Evolutionary conservation across 441 rosid species (phyloP), one percentile per base, ranked within the genome.

Genomic region (Arabidopsis lyrata): DNA sequence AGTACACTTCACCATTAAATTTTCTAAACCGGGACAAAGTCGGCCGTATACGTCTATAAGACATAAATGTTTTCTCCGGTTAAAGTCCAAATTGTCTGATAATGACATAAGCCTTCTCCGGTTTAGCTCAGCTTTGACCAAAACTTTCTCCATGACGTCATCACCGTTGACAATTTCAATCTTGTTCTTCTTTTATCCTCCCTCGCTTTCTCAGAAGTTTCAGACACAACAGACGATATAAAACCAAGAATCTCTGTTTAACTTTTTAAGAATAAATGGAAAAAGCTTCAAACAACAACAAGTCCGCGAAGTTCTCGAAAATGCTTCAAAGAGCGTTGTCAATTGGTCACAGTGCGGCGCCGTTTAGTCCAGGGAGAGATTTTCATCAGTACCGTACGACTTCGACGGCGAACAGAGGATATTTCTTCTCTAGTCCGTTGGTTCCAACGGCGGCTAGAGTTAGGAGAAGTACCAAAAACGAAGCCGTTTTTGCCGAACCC

Each of bases 361-460:
- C 91, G 4, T 90, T 85, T 75, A 88, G 92, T 75, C 99, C 97
- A 0, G 76, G 76, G 7, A 77, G 86, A 66, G 91, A 88, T 18
- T 73, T 59, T 65, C 82, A 79, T 34, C 64, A 66, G 41, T 24
- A 60, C 11, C 68, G 70, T 36, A 68, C 72, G 18, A 1, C 38
- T 16, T 74, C 79, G 1, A 56, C 83, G 78, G 61, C 74, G 63
- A 63, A 15, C 57, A 85, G 82, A 59, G 36, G 82, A 9, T 64
- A 47, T 3, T 69, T 76, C 71, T 81, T 80, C 62, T 90, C 98
- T 9, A 87, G 96, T 73, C 91, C 88, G 9, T 80, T 87, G 11
- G 81, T 89, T 61, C 97, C 97, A 0, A 34, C 55, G 8, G 84
- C 87, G 66, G 90, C 80, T 48, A 82, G 91, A 49, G 63, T 2